Evolutionary conservation across 306 rosid genomes (phyloP).

Genomic region (Cucumis melo): DNA sequence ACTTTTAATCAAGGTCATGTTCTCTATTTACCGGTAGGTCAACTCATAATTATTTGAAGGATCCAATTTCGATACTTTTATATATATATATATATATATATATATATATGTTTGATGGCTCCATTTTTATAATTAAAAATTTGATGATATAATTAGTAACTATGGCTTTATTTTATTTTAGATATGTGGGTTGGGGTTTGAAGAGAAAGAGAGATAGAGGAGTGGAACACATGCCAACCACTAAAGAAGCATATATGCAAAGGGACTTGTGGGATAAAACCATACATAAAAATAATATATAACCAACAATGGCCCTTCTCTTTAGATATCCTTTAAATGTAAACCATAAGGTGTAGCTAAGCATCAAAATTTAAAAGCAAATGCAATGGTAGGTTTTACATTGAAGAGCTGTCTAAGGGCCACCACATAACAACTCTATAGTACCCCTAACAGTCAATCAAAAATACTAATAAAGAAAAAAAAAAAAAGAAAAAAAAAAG

Average conservation of each 20-base stretch:
- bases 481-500: background rate
- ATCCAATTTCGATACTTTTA: too few relatives aligned
- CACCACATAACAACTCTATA: constrained; percentile 25
- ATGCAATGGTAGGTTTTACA: constrained; percentile 17
- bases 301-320: constrained; percentile 15
- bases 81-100: too few relatives aligned
- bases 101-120: too few relatives aligned
- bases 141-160: too few relatives aligned
- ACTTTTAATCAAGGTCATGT: too few relatives aligned
- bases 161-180: too few relatives aligned
- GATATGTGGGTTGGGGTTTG: too few relatives aligned
- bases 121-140: too few relatives aligned
- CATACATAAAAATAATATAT: constrained; percentile 10
- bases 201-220: constrained; percentile 11
- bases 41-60: too few relatives aligned
- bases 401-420: constrained; percentile 43
- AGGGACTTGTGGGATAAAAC: constrained; percentile 27
- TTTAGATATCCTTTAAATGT: constrained; percentile 35
- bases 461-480: background rate
- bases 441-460: constrained; percentile 15
- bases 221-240: constrained; percentile 48
- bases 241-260: constrained; percentile 18
- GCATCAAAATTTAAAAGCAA: constrained; percentile 19
- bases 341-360: constrained; percentile 35
- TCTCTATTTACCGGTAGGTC: too few relatives aligned